Conservation (phyloP, 139 green algal species). For the Deuterostichococcus epilithicus region DNA sequence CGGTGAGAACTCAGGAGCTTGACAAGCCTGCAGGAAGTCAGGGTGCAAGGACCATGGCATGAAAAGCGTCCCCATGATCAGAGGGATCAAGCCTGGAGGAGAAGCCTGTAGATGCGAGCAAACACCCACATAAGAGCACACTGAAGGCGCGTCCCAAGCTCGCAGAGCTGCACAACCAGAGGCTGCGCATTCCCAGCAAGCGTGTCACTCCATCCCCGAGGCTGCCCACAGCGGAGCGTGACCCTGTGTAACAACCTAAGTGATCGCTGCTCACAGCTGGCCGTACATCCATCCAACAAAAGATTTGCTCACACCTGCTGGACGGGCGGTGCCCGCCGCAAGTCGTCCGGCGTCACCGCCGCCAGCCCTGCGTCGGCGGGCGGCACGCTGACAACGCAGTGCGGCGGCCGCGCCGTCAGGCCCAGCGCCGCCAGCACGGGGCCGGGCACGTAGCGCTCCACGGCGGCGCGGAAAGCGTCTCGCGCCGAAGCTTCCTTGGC, state of each 20-base stretch:
- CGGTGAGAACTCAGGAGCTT: too few relatives aligned
- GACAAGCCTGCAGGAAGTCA: too few relatives aligned
- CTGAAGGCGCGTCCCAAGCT: neutral
- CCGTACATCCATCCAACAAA: neutral
- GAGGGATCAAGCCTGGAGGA: too few relatives aligned
- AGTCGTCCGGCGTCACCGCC: conserved; percentile 41
- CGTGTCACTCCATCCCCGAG: neutral
- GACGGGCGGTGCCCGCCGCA: conserved; percentile 30
- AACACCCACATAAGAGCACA: too few relatives aligned
- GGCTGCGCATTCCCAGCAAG: neutral
- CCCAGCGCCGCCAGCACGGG: conserved; percentile 63
- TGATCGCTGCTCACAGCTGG: neutral
- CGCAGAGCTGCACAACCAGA: neutral
- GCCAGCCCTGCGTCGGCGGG: conserved; percentile 29
- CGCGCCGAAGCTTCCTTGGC: conserved; percentile 63
- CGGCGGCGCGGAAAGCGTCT: conserved; percentile 49
- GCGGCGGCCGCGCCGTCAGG: conserved; percentile 51
- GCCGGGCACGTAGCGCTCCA: conserved; percentile 33
- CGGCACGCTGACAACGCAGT: conserved; percentile 66
- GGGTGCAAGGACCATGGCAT: too few relatives aligned
- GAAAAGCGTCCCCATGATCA: too few relatives aligned
- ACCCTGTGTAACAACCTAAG: neutral
- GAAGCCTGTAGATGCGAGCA: too few relatives aligned
- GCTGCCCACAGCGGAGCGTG: neutral
- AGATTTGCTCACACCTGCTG: conserved; percentile 7